Evolutionary conservation across 2,329 filamentous ascomycete species (phyloP).

Genomic region (Talaromyces sp.): DNA sequence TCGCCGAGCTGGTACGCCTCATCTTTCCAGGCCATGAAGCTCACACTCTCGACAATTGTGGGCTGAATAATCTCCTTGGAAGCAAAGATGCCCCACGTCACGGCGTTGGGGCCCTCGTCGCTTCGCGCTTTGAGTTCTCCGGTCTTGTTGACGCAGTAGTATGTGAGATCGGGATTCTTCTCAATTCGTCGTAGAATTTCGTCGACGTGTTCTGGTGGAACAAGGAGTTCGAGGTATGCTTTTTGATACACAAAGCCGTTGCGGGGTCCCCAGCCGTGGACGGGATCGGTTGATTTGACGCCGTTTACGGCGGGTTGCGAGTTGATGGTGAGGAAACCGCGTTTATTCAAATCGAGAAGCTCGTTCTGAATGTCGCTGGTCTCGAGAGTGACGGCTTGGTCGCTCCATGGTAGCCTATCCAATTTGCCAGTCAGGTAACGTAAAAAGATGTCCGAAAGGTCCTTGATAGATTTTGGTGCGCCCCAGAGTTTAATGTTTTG

Average conservation of each 20-base stretch:
- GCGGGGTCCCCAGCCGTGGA: constrained; percentile 90
- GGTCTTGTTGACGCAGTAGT: constrained; percentile 84
- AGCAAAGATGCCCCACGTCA: constrained; percentile 98
- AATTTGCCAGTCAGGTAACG: constrained; percentile 78
- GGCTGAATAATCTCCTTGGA: constrained; percentile 99
- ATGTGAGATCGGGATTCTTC: constrained; percentile 76
- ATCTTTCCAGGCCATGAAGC: constrained; percentile 97
- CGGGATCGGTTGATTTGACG: constrained; percentile 77
- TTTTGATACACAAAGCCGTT: constrained; percentile 99
- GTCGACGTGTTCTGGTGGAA: constrained; percentile 73
- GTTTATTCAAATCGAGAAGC: constrained; percentile 76
- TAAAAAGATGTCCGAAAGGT: constrained; percentile 80
- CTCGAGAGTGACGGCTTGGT: constrained; percentile 78
- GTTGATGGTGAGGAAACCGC: constrained; percentile 91
- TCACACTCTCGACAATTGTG: constrained; percentile 97
- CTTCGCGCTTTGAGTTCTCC: constrained; percentile 83
- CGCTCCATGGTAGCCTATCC: constrained; percentile 87
- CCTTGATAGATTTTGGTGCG: constrained; percentile 71
- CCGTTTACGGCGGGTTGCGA: constrained; percentile 94
- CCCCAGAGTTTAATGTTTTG: constrained; percentile 96
- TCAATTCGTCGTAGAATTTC: constrained; percentile 77
- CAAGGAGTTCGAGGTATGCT: constrained; percentile 87
- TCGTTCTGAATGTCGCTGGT: constrained; percentile 73
- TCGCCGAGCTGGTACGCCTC: constrained; percentile 90
- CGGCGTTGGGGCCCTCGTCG: constrained; percentile 83